A percentile compares a stretch with the other conserved stretches of the same genome.
phyloP scores from a whole-genome alignment of 768 basidiomycete genomes.

The Pleurotus giganteus region DNA sequence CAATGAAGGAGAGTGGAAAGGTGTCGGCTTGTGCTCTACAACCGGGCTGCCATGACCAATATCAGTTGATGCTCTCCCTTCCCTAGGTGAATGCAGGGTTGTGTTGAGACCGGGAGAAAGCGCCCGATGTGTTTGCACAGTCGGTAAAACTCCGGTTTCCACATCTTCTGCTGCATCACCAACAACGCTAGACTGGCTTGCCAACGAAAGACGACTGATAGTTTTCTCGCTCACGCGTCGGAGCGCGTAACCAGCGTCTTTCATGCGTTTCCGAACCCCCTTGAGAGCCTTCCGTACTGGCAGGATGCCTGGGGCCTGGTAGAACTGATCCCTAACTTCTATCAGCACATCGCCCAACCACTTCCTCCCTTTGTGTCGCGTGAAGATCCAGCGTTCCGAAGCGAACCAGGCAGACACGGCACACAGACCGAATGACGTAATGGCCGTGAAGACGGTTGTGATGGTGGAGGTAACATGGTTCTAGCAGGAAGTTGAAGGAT shows the following conservation, averaged over 20 bases:
- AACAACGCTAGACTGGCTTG: slow-evolving; percentile 20
- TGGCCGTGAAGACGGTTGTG: slow-evolving; percentile 74
- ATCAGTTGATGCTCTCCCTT: not conserved
- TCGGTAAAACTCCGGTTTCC: slow-evolving; percentile 27
- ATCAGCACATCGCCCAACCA: slow-evolving; percentile 64
- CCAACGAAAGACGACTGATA: slow-evolving; percentile 15
- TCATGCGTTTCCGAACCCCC: slow-evolving; percentile 15
- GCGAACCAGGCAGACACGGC: slow-evolving; percentile 77
- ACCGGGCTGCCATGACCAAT: not conserved
- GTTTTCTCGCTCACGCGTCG: slow-evolving; percentile 23
- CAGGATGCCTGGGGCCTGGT: slow-evolving; percentile 26
- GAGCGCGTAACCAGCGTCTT: slow-evolving; percentile 15
- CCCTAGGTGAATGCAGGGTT: not conserved
- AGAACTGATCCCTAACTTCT: slow-evolving; percentile 40
- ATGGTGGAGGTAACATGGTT: slow-evolving; percentile 60
- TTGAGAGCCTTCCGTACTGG: slow-evolving; percentile 14
- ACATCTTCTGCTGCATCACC: slow-evolving; percentile 24
- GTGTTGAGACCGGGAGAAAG: not conserved
- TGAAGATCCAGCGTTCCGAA: slow-evolving; percentile 65
- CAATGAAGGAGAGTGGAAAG: slow-evolving; percentile 11
- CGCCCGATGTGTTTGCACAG: slow-evolving; percentile 13
- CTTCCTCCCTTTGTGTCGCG: slow-evolving; percentile 60
- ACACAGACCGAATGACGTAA: slow-evolving; percentile 67
- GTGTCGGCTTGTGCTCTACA: not conserved
- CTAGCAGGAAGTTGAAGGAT: slow-evolving; percentile 31